Evolutionary conservation across 2,329 filamentous ascomycete species (phyloP), one percentile per base, ranked within the genome.

Genomic region (Thielaviopsis populi): DNA sequence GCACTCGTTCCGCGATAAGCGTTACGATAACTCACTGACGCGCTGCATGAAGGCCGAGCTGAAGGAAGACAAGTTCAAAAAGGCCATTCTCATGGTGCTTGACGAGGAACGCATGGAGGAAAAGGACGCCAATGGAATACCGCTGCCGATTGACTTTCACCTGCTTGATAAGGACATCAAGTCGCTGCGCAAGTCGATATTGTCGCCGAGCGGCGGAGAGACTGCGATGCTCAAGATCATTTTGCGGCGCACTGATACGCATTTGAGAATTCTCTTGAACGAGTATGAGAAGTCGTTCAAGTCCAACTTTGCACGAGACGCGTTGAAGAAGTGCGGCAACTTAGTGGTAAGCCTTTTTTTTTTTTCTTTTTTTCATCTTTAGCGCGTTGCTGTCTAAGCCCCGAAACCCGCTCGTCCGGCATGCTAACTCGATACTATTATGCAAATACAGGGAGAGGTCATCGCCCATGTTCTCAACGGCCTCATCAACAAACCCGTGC

Each of bases 391-490:
- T 17, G 13, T 33, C 19, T 24, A 5, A 40, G 27, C 50, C 22
- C 17, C 61, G 40, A 41, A 40, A 58, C 68, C n/a, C 46, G 41
- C 67, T 8, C 33, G 33, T 10, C 33, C 33, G 8, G 6, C n/a
- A 8, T 53, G 2, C 41, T 56, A 59, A 69, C 66, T 19, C 30
- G 15, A 41, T 63, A 7, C 69, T 11, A 42, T 10, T 40, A 30
- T 19, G 17, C 11, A n/a, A 56, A 56, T 56, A 13, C 30, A 96
- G 91, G 94, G 94, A 68, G 94, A 99, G 76, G 85, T 95, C 22
- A 84, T 97, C 43, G 89, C 91, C 0, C 94, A 97, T 74, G 89
- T 97, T 69, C 86, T 99, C 71, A 96, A 97, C 75, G 94, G 94
- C 70, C 85, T 95, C 65, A 95, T 97, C 77, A 97, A 97, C 76